phyloP scores from a whole-genome alignment of 2,329 filamentous ascomycete species.

The Tolypocladium ophioglossoides region DNA sequence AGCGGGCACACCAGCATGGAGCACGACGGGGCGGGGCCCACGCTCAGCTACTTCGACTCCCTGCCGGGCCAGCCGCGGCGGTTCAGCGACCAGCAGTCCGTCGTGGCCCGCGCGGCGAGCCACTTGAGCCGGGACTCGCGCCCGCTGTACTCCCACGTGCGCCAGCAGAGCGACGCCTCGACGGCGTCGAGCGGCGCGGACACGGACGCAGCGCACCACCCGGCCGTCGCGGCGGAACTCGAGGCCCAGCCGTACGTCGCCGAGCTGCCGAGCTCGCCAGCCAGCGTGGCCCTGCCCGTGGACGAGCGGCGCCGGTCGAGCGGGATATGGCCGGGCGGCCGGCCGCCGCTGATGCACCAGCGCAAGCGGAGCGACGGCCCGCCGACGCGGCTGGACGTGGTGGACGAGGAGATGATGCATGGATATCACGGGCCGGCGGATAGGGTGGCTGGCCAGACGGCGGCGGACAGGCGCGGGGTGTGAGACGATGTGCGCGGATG shows the following conservation, averaged over 20 bases:
- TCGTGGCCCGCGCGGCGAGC: constrained; percentile 13
- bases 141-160: constrained; percentile 23
- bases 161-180: constrained; percentile 33
- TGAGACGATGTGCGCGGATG: constrained; percentile 1
- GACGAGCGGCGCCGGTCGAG: constrained; percentile 14
- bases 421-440: constrained; percentile 34
- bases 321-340: neutral
- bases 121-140: constrained; percentile 28
- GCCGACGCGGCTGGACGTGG: constrained; percentile 14
- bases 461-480: constrained; percentile 12
- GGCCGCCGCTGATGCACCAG: constrained; percentile 15
- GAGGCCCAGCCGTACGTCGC: constrained; percentile 22
- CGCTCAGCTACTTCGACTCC: neutral
- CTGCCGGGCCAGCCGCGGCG: neutral
- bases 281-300: constrained; percentile 7
- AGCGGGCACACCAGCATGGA: neutral
- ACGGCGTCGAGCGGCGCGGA: constrained; percentile 24
- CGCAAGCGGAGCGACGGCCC: constrained; percentile 15
- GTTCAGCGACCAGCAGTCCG: neutral
- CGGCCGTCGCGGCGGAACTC: constrained; percentile 26
- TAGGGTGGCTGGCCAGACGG: constrained; percentile 30
- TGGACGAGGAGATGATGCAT: constrained; percentile 35
- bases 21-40: neutral
- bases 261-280: constrained; percentile 23
- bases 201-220: neutral